Base-by-base conservation (phyloP, 75 land plant genomes). In the Sequoiadendron giganteum region DNA sequence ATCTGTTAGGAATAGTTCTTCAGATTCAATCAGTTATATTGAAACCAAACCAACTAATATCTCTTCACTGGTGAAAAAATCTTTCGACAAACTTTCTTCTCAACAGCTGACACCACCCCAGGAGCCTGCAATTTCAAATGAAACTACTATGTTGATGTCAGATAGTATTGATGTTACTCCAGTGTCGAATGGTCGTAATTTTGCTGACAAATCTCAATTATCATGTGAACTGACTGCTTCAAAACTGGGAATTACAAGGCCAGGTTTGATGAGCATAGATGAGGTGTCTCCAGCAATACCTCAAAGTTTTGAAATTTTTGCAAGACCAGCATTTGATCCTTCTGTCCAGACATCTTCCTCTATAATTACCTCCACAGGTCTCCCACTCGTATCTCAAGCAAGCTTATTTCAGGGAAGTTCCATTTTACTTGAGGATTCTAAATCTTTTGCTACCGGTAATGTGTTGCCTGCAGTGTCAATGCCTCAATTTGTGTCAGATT, bases 281-380 rank as follows among this genome's bases (percentile, higher is more conserved):
- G 47, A 80, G 83, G 83, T 40, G 83, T 40, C 83, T 80, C 83
- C 45, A 16, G 45, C 48, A 80, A 43, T 43, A 9, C 45, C 83
- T 80, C 49, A 80, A 80, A 40, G n/a, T 79, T 79, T 39, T 40
- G 47, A 21, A 79, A 34, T 5, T 77, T 80, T 21, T 47, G n/a
- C 25, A 80, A 80, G 48, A 43, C 47, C 83, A 21, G 47, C 47
- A 80, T 80, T 42, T 80, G 83, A 21, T 80, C 48, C 9, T 42
- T 80, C 83, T 28, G 10, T 43, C 83, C 83, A 43, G 48, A 80
- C 47, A 80, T 80, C 83, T 43, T 28, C 83, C 48, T 80, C 47
- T 43, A 40, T 39, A 30, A 13, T 73, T 43, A 80, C 48, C 83
- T 80, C 83, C n/a, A 9, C n/a, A 43, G 47, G n/a, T 42, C 49